A percentile compares a stretch with the other conserved stretches of the same genome.
Evolutionary conservation across 495 filamentous ascomycete genomes (phyloP).

Genomic region (Tuber umbilicatum): DNA sequence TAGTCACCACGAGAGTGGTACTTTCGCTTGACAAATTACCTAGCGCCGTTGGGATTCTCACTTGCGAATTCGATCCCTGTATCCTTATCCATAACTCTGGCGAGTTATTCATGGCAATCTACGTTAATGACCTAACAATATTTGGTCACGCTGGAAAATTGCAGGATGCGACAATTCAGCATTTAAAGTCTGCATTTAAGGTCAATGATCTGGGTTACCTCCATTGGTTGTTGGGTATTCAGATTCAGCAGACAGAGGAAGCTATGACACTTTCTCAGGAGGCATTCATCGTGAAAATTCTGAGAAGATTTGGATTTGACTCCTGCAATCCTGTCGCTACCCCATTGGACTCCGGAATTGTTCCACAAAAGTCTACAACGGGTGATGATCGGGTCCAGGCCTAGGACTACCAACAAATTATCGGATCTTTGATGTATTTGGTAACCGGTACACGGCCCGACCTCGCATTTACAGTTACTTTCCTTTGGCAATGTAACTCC

Average conservation of each 20-base stretch:
- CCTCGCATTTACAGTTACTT: conserved; percentile 13
- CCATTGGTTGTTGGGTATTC: conserved; percentile 3
- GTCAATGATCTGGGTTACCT: background rate
- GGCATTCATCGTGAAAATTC: background rate
- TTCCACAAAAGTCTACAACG: background rate
- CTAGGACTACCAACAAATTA: conserved; percentile 8
- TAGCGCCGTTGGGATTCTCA: conserved; percentile 7
- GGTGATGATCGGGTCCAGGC: background rate
- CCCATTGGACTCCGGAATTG: background rate
- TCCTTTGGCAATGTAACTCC: conserved; percentile 18
- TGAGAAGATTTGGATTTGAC: background rate
- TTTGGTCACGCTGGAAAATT: no score
- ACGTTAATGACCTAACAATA: no score
- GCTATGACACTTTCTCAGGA: conserved; percentile 1
- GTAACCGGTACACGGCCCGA: conserved; percentile 29
- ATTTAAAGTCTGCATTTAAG: conserved; percentile 3
- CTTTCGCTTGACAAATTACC: conserved; percentile 14
- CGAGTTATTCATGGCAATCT: no score
- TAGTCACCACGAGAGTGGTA: conserved; percentile 27
- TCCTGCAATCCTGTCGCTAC: conserved; percentile 1
- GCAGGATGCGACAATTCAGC: no score
- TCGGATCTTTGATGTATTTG: no score
- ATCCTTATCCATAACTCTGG: conserved; percentile 1
- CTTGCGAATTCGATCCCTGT: conserved; percentile 16
- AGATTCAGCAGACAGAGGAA: background rate